A percentile compares a stretch with the other conserved stretches of the same genome.
phyloP scores from a whole-genome alignment of 2,329 filamentous ascomycete species.

The Pestalotiopsis sp. region DNA sequence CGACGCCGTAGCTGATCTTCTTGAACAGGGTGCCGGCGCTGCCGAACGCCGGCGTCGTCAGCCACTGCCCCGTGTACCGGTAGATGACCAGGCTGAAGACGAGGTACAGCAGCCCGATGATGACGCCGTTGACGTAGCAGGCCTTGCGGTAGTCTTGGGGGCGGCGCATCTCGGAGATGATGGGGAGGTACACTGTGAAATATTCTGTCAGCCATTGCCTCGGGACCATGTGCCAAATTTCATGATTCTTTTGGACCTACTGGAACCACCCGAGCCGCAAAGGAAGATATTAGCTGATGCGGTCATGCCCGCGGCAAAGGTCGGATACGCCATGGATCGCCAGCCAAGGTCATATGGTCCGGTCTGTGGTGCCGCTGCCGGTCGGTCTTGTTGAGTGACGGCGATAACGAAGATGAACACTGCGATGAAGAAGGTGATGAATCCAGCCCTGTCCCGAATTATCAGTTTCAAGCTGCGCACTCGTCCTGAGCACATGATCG shows the following conservation, averaged over 20 bases:
- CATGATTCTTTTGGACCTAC: no score
- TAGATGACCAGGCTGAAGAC: slow-evolving; percentile 33
- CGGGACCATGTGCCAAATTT: no score
- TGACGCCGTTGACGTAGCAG: slow-evolving; percentile 22
- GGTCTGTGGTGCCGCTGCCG: slow-evolving; percentile 56
- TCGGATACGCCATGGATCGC: slow-evolving; percentile 50
- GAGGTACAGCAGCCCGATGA: slow-evolving; percentile 31
- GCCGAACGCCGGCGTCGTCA: slow-evolving; percentile 33
- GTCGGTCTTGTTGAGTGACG: slow-evolving; percentile 53
- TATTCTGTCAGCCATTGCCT: not conserved
- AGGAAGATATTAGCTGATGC: slow-evolving; percentile 58
- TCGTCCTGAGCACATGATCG: not conserved
- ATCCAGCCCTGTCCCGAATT: slow-evolving; percentile 23
- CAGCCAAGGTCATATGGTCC: slow-evolving; percentile 60
- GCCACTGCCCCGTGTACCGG: slow-evolving; percentile 29
- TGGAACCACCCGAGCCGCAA: slow-evolving; percentile 46
- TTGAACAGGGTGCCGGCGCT: slow-evolving; percentile 29
- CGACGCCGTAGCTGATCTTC: slow-evolving; percentile 35
- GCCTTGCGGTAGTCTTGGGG: slow-evolving; percentile 47
- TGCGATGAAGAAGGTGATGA: slow-evolving; percentile 52
- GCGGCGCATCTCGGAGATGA: slow-evolving; percentile 60
- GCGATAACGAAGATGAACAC: slow-evolving; percentile 37
- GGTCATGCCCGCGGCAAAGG: slow-evolving; percentile 56
- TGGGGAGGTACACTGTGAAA: slow-evolving; percentile 53
- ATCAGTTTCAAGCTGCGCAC: not conserved